Evolutionary conservation across 345 rosid genomes (phyloP), one percentile per base, ranked within the genome.

Genomic region (Citrus australasica): DNA sequence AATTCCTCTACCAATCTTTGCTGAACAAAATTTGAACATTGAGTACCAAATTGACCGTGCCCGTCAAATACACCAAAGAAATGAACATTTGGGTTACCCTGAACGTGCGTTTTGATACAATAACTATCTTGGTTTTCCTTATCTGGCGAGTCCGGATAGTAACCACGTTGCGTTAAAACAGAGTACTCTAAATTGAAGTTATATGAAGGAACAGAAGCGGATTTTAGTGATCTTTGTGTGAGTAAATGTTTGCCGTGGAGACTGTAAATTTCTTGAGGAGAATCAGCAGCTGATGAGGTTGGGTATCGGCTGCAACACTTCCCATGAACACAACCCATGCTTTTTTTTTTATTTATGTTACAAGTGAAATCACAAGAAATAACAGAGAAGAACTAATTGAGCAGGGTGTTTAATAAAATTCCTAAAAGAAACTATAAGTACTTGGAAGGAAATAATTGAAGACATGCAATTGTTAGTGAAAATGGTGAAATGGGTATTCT

Each of bases 11-110:
- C 90, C 71, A 96, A 84, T 64, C 87, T 90, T 22, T 92, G 90
- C 89, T 86, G 88, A 2, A 90, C 94, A 78, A 96, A 96, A 77
- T 80, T 92, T 0, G 99, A 92, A 77, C 98, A 94, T 40, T 91
- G 87, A 22, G 98, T 76, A 59, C 98, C 98, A 62, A 81, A 85
- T 38, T 84, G 91, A 55, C 98, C 98, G 67, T 95, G 99, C 56
- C 99, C 97, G 75, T 95, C 99, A 79, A 90, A 93, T 17, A 95
- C 97, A 79, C 97, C 98, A 81, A 93, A 95, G 88, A 95, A 90
- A 88, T 95, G 97, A 75, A 91, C 82, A 84, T 90, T 84, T 19
- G 97, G 97, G 86, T 95, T 90, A 79, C 97, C 98, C 85, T 87
- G 94, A 75, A 95, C 80, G 73, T 87, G 86, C 35, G 90, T 90